phyloP scores from a whole-genome alignment of 768 basidiomycete species.

The Russula sp. region DNA sequence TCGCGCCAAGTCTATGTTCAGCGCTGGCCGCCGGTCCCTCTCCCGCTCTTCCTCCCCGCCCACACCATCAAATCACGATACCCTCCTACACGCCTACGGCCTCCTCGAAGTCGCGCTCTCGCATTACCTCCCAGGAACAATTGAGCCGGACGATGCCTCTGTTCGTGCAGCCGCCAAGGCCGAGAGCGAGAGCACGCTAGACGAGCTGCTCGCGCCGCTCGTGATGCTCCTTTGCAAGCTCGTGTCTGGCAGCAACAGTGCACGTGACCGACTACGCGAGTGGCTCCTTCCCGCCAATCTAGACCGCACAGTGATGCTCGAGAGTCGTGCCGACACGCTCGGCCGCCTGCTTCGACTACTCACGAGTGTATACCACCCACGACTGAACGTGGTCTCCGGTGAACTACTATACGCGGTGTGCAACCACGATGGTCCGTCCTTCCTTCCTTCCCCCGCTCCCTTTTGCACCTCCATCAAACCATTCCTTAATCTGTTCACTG shows the following conservation, averaged over 20 bases:
- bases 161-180: conserved; percentile 46
- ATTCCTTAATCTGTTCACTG: not conserved
- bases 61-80: conserved; percentile 34
- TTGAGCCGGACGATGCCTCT: conserved; percentile 55
- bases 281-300: conserved; percentile 70
- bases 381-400: conserved; percentile 70
- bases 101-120: conserved; percentile 52
- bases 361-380: conserved; percentile 60
- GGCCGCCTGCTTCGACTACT: conserved; percentile 78
- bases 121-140: conserved; percentile 59
- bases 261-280: conserved; percentile 49
- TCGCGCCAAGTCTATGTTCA: conserved; percentile 48
- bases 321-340: conserved; percentile 62
- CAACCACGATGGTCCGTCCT: conserved; percentile 56
- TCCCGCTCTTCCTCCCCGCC: conserved; percentile 33
- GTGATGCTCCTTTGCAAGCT: conserved; percentile 67
- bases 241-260: conserved; percentile 53
- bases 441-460: not conserved
- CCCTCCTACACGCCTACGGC: conserved; percentile 57
- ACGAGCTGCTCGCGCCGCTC: conserved; percentile 73
- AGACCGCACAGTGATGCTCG: conserved; percentile 73
- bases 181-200: conserved; percentile 53
- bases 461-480: not conserved
- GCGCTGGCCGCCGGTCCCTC: conserved; percentile 41
- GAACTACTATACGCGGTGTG: conserved; percentile 84